Base-by-base conservation (phyloP, 2,329 filamentous ascomycete genomes). In the Neofusicoccum laricinum region DNA sequence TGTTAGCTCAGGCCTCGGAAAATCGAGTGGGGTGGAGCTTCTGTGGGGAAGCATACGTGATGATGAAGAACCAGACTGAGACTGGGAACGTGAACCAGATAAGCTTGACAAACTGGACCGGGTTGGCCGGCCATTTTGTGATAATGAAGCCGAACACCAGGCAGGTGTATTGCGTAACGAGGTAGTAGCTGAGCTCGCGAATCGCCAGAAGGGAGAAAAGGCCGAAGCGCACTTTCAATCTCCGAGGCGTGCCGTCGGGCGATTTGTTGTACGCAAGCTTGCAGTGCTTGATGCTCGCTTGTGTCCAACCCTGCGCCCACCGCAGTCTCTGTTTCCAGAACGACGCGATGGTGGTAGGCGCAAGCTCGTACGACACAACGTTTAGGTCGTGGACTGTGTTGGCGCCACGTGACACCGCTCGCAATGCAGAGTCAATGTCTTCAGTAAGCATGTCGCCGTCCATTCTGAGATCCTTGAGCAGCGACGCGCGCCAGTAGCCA, bases 291-390 rank as follows among this genome's bases (percentile, higher is more conserved):
- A 78, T 73, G 38, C 75, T 80, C n/a, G 80, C 81, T 68, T 82
- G 81, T 3, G 79, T 77, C 81, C 81, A 83, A 45, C 81, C 81
- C 68, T 83, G 81, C 3, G 80, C 77, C 81, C 81, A 83, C 63
- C 81, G 73, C n/a, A 82, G 75, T 10, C 81, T 76, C 66, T 83
- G 81, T 69, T 82, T 82, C 78, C 80, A 81, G 69, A 83, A 81
- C 1, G 78, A 78, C 14, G 67, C 63, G 62, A 79, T 76, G 2
- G 76, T 78, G 2, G 78, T 80, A 0, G 81, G 81, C 4, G 81
- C 81, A 48, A 82, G 75, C 67, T 83, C 81, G 67, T 80, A 83
- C 0, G 80, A 82, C 11, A 77, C 75, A 3, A 81, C 80, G 51
- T 83, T 83, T 64, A 82, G 74, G 61, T 83, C 81, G 63, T 83